Conservation (phyloP, 177 flowering plant species). For the Vitis hybrid region DNA sequence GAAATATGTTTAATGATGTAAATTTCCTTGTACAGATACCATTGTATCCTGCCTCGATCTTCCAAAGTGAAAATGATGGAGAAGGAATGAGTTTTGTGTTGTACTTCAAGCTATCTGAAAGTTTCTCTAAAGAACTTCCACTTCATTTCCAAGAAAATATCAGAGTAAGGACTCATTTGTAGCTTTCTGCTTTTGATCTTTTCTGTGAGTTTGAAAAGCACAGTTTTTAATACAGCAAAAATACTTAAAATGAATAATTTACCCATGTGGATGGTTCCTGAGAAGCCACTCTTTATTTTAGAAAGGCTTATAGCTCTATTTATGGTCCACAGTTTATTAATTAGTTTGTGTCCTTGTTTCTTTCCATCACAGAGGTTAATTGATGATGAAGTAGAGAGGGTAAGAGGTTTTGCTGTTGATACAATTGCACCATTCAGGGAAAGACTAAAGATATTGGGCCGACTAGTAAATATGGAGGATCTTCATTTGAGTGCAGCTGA, state of each 20-base stretch:
- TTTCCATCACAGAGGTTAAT: conserved; percentile 24
- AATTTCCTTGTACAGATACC: conserved; percentile 26
- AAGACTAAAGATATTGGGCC: conserved; percentile 36
- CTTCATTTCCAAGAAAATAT: conserved; percentile 30
- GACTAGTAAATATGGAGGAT: conserved; percentile 30
- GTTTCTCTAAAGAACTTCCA: conserved; percentile 33
- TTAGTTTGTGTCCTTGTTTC: background rate
- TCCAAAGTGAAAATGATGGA: conserved; percentile 41
- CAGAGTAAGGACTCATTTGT: conserved; percentile 24
- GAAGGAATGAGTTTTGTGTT: conserved; percentile 42
- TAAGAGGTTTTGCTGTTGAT: conserved; percentile 33
- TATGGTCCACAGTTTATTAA: background rate
- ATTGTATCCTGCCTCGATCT: conserved; percentile 35
- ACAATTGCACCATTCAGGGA: conserved; percentile 31
- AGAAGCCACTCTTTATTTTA: background rate
- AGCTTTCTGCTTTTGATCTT: background rate
- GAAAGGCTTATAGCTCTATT: background rate
- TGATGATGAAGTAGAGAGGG: conserved; percentile 44
- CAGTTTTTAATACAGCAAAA: no score
- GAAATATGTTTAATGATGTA: background rate
- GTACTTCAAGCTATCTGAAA: conserved; percentile 40
- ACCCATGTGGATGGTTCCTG: no score
- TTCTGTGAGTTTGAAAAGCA: background rate
- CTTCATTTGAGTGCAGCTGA: conserved; percentile 33
- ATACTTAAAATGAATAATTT: no score